Conservation (phyloP, 1,284 basidiomycete genomes). For the Cutaneotrichosporon sp. region DNA sequence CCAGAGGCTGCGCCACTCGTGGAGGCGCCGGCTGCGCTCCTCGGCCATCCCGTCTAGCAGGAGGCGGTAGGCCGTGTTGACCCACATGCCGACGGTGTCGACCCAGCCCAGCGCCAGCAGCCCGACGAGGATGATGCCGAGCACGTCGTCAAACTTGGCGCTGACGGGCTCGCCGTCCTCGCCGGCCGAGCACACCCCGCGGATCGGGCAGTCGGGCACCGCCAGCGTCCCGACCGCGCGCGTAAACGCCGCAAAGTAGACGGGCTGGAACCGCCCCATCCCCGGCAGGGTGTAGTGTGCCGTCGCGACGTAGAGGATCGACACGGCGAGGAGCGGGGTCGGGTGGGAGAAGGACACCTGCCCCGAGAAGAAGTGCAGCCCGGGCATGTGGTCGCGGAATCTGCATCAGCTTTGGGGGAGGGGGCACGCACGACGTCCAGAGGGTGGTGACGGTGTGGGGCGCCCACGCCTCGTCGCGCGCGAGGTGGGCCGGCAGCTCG, state of each 20-base stretch:
- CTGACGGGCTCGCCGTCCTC: slow-evolving; percentile 13
- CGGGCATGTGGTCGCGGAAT: slow-evolving; percentile 30
- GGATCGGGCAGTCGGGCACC: slow-evolving; percentile 21
- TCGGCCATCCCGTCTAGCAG: slow-evolving; percentile 28
- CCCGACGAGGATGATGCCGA: slow-evolving; percentile 28
- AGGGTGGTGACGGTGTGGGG: slow-evolving; percentile 9
- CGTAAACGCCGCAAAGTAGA: slow-evolving; percentile 25
- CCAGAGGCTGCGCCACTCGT: slow-evolving; percentile 29
- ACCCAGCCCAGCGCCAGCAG: slow-evolving; percentile 30
- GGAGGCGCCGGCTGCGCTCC: slow-evolving; percentile 19
- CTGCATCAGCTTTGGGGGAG: slow-evolving; percentile 7
- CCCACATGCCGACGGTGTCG: slow-evolving; percentile 30
- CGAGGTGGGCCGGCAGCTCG: slow-evolving; percentile 21
- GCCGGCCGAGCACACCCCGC: slow-evolving; percentile 6
- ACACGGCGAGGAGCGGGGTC: slow-evolving; percentile 26
- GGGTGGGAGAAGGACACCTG: slow-evolving; percentile 29
- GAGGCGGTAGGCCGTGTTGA: slow-evolving; percentile 26
- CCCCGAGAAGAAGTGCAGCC: slow-evolving; percentile 28
- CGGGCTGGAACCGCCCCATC: slow-evolving; percentile 21
- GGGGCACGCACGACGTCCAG: slow-evolving; percentile 24
- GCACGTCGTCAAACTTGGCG: slow-evolving; percentile 27
- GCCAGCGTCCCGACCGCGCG: slow-evolving; percentile 22
- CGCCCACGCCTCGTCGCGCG: slow-evolving; percentile 18
- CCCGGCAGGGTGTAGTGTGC: slow-evolving; percentile 24
- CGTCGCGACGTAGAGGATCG: slow-evolving; percentile 27